These are phyloP conservation scores for Phaeotremella skinneri DNA, from an alignment of 768 basidiomycete species.

Conservation along the genomic window DNA sequence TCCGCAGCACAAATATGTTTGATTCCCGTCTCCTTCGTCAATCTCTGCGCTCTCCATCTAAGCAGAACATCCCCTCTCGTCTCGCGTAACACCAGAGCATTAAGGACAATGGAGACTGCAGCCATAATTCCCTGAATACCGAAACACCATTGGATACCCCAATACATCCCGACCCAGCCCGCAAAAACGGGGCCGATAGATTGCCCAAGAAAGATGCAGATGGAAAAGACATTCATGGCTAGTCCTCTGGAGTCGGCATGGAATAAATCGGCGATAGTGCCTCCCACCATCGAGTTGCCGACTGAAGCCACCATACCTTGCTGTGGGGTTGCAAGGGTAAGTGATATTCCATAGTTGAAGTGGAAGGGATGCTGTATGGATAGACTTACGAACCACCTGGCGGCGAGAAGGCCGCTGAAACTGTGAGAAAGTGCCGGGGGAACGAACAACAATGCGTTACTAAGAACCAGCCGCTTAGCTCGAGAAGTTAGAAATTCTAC, in stretches of 20 bases:
- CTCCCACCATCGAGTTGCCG: constrained; percentile 49
- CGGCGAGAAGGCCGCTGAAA: constrained; percentile 30
- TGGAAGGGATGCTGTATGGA: neutral
- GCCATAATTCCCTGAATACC: constrained; percentile 39
- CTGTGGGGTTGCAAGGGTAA: constrained; percentile 9
- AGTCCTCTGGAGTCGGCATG: constrained; percentile 33
- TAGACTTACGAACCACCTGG: constrained; percentile 35
- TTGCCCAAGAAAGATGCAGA: constrained; percentile 38
- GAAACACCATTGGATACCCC: constrained; percentile 43
- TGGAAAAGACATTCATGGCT: constrained; percentile 43
- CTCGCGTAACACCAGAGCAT: constrained; percentile 37
- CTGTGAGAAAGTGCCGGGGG: constrained; percentile 37
- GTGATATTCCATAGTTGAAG: neutral
- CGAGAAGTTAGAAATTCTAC: neutral
- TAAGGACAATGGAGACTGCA: constrained; percentile 27
- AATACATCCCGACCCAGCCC: constrained; percentile 36
- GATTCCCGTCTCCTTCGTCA: constrained; percentile 42
- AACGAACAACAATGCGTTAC: constrained; percentile 35
- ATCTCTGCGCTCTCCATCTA: constrained; percentile 27
- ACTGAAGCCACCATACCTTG: constrained; percentile 44
- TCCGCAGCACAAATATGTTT: constrained; percentile 44
- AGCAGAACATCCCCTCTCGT: constrained; percentile 46
- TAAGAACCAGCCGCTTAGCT: constrained; percentile 6
- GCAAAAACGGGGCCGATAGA: constrained; percentile 23
- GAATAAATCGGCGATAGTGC: constrained; percentile 48